These are phyloP conservation scores for Ophiostoma tasmaniense DNA, from an alignment of 2,329 filamentous ascomycete genomes.

Conservation along the genomic window DNA sequence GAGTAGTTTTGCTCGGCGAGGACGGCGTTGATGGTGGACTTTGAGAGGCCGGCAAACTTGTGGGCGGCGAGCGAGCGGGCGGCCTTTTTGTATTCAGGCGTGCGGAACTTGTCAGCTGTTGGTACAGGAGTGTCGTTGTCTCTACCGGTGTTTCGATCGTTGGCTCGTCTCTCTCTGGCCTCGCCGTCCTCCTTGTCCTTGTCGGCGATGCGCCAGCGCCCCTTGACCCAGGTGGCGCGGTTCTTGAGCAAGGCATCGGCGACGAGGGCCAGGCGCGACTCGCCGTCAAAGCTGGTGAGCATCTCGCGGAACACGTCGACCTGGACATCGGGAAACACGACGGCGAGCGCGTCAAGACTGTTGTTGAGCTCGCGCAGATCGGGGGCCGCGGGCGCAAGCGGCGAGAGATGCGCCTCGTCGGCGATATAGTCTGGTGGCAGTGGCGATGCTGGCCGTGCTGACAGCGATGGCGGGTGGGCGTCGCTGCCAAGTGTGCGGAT, in stretches of 20 bases:
- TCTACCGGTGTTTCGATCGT: not conserved
- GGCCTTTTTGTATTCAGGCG: slow-evolving; percentile 57
- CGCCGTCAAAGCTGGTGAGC: slow-evolving; percentile 63
- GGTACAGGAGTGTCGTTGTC: slow-evolving; percentile 33
- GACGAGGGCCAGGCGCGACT: slow-evolving; percentile 67
- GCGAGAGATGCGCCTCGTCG: slow-evolving; percentile 46
- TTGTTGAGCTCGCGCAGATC: slow-evolving; percentile 63
- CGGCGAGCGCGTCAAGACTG: slow-evolving; percentile 58
- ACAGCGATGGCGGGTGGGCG: not conserved
- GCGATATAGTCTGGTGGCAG: slow-evolving; percentile 40
- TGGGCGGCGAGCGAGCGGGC: slow-evolving; percentile 59
- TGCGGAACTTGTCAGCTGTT: slow-evolving; percentile 58
- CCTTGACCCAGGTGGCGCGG: slow-evolving; percentile 60
- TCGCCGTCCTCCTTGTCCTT: slow-evolving; percentile 25
- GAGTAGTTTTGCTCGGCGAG: slow-evolving; percentile 74
- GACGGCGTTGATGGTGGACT: slow-evolving; percentile 67
- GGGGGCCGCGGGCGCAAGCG: slow-evolving; percentile 42
- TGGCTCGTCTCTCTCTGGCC: not conserved
- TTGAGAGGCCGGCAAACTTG: slow-evolving; percentile 67
- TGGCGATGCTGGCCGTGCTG: not conserved
- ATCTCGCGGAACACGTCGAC: slow-evolving; percentile 77
- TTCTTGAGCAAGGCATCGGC: slow-evolving; percentile 70
- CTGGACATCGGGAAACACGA: slow-evolving; percentile 72
- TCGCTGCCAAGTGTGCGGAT: slow-evolving; percentile 3
- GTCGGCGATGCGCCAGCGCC: slow-evolving; percentile 48